Evolutionary conservation across 768 basidiomycete species (phyloP).

Genomic region (Phylloporus scabripes): DNA sequence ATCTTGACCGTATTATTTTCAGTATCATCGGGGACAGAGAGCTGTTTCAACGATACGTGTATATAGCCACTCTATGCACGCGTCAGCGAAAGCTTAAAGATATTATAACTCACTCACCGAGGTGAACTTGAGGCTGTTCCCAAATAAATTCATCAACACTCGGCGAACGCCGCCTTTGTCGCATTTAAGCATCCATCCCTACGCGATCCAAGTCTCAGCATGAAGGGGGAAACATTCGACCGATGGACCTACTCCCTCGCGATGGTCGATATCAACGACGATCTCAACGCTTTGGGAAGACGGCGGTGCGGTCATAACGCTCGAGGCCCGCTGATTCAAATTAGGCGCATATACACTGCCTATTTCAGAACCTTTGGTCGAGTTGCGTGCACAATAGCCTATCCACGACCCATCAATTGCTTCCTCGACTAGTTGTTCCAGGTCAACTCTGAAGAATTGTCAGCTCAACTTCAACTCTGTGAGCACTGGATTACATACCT

Average conservation of each 20-base stretch:
- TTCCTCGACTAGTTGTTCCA: conserved; percentile 81
- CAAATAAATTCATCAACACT: conserved; percentile 91
- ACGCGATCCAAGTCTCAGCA: conserved; percentile 7
- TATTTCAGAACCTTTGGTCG: conserved; percentile 69
- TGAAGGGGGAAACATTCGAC: neutral
- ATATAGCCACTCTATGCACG: conserved; percentile 69
- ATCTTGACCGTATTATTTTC: conserved; percentile 61
- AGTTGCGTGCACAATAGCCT: conserved; percentile 77
- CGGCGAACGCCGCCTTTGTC: conserved; percentile 92
- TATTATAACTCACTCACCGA: conserved; percentile 41
- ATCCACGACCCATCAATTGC: conserved; percentile 95
- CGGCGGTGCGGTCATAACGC: conserved; percentile 33
- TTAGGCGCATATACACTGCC: conserved; percentile 89
- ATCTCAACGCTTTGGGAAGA: conserved; percentile 65
- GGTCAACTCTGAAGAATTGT: conserved; percentile 47
- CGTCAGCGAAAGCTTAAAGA: conserved; percentile 2
- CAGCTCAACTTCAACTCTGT: neutral
- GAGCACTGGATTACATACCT: conserved; percentile 40
- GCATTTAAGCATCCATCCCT: conserved; percentile 86
- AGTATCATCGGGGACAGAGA: conserved; percentile 51
- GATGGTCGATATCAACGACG: conserved; percentile 77
- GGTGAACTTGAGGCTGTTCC: conserved; percentile 92
- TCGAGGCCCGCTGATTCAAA: conserved; percentile 39
- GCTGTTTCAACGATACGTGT: conserved; percentile 74
- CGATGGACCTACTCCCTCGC: conserved; percentile 49